Evolutionary conservation across 148 eudicot species (phyloP).

Genomic region (Polygonum maritimum): DNA sequence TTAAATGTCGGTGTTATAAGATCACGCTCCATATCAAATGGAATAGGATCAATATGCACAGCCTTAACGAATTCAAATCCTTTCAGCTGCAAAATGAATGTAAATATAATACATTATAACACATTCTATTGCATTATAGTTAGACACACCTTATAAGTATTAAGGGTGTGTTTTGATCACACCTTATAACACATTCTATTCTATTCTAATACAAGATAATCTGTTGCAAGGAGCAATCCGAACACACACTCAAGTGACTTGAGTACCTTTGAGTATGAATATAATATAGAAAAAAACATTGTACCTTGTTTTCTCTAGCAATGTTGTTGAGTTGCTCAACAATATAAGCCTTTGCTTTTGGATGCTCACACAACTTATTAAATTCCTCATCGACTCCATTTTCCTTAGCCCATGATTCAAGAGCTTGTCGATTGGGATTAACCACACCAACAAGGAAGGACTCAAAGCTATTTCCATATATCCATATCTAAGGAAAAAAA

Average conservation of each 20-base stretch:
- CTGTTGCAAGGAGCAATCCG: too few relatives aligned
- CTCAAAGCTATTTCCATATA: constrained; percentile 85
- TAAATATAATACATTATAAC: neutral
- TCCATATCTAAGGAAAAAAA: constrained; percentile 54
- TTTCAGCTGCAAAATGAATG: constrained; percentile 41
- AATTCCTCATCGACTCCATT: constrained; percentile 49
- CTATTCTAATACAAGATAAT: too few relatives aligned
- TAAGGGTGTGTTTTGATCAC: neutral
- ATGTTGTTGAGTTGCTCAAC: constrained; percentile 48
- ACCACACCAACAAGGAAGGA: constrained; percentile 79
- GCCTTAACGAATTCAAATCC: constrained; percentile 73
- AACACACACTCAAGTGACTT: too few relatives aligned
- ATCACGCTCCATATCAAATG: constrained; percentile 85
- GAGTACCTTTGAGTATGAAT: too few relatives aligned
- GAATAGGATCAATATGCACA: constrained; percentile 72
- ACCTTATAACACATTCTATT: too few relatives aligned
- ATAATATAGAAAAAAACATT: too few relatives aligned
- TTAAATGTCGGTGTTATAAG: constrained; percentile 84
- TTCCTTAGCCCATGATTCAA: constrained; percentile 64
- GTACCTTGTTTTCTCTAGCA: constrained; percentile 74
- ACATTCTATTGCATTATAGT: too few relatives aligned
- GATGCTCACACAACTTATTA: constrained; percentile 45
- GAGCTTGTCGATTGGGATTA: constrained; percentile 55
- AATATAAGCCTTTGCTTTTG: constrained; percentile 47
- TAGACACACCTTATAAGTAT: too few relatives aligned